phyloP scores from a whole-genome alignment of 176 grass and related monocot species.

The Hsuehochloa calcarea region DNA sequence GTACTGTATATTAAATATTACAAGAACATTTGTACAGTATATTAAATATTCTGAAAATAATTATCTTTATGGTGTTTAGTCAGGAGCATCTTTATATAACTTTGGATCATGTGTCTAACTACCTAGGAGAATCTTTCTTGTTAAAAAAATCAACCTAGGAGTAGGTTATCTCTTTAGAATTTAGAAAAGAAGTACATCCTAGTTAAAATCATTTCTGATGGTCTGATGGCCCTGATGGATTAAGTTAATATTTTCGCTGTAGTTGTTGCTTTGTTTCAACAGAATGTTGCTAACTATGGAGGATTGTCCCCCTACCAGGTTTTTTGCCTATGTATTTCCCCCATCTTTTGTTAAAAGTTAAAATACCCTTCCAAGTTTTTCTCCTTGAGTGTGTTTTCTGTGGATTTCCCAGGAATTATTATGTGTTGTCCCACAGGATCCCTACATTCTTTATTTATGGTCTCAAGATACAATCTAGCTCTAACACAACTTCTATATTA shows the following conservation, averaged over 20 bases:
- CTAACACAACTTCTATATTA: too few relatives aligned
- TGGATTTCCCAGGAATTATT: too few relatives aligned
- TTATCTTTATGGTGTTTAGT: conserved; percentile 8
- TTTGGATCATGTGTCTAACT: conserved; percentile 27
- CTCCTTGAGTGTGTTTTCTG: not conserved
- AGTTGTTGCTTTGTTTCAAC: not conserved
- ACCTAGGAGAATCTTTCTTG: not conserved
- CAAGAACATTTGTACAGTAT: not conserved
- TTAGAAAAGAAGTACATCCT: not conserved
- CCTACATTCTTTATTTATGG: too few relatives aligned
- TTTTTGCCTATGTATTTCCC: not conserved
- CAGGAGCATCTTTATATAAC: conserved; percentile 15
- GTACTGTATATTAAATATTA: conserved; percentile 13
- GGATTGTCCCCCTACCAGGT: not conserved
- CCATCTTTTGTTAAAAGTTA: not conserved
- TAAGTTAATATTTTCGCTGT: not conserved
- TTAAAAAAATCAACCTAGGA: conserved; percentile 7
- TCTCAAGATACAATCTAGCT: too few relatives aligned
- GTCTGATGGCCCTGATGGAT: not conserved
- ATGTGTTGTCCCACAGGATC: too few relatives aligned
- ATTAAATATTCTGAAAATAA: conserved; percentile 26
- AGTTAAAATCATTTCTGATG: not conserved
- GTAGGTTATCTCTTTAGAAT: conserved; percentile 14
- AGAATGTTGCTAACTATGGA: not conserved
- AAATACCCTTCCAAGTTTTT: not conserved